Base-by-base conservation (phyloP, 1,139 yeast species). In the Pneumocystis murina region DNA sequence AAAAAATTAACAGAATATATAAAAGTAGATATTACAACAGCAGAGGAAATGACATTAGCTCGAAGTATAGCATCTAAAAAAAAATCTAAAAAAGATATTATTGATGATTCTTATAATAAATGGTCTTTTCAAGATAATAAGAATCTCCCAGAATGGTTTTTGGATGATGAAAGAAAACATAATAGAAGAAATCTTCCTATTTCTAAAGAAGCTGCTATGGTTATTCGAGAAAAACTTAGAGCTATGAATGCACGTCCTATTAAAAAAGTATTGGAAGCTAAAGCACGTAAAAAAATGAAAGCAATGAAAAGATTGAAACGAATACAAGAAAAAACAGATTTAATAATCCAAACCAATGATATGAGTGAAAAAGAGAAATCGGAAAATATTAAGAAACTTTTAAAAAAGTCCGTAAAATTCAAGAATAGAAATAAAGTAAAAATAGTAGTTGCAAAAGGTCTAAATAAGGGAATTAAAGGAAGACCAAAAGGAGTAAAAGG, bases 401-500 rank as follows among this genome's bases (percentile, higher is more conserved):
- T 91, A 89, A 84, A 82, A 71, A 88, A 86, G 75, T 80, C 86
- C 69, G 81, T 87, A 67, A 73, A 76, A 63, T 87, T 86, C 79
- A 82, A 83, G 74, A 77, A 79, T 39, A 87, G 84, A 73, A 96
- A 95, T 39, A 85, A 86, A 80, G 87, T 89, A 55, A 87, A 95
- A 0, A 81, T 89, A 68, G 96, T 92, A 67, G 91, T 84, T 69
- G 97, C 99, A n/a, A 78, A 79, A 65, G 97, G 97, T 70, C 75
- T 79, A 61, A 91, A 91, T 75, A 86, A 79, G 74, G 96, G 96
- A 67, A 77, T 91, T 63, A 80, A 89, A 70, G 98, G 98, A 65
- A 86, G 99, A 77, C 99, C 99, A 43, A 86, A 84, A 77, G 99
- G 98, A 73, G 84, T 92, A 70, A 89, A 86, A 76, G 99, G 98